A percentile compares a stretch with the other conserved stretches of the same genome.
Evolutionary conservation across 768 basidiomycete genomes (phyloP).

Genomic region (Lentinula sp.): DNA sequence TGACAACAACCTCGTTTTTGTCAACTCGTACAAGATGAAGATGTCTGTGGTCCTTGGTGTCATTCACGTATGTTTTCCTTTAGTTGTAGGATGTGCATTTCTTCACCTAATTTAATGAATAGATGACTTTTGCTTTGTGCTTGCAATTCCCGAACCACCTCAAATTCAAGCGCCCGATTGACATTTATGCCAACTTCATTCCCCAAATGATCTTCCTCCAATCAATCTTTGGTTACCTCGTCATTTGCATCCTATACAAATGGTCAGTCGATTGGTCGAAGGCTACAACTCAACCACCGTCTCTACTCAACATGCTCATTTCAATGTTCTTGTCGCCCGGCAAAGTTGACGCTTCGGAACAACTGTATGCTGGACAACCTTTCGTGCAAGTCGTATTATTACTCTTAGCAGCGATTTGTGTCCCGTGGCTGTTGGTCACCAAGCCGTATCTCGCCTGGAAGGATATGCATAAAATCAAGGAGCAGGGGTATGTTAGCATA

Average conservation of each 20-base stretch:
- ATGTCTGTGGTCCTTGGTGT: conserved; percentile 97
- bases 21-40: conserved; percentile 99
- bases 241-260: conserved; percentile 92
- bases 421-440: conserved; percentile 89
- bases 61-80: conserved; percentile 66
- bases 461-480: conserved; percentile 80
- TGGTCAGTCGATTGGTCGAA: conserved; percentile 92
- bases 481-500: conserved; percentile 68
- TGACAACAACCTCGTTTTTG: conserved; percentile 87
- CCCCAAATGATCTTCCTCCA: conserved; percentile 97
- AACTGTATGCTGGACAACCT: conserved; percentile 86
- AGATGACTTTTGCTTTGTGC: conserved; percentile 99
- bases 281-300: conserved; percentile 68
- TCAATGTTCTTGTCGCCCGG: conserved; percentile 94
- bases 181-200: conserved; percentile 92
- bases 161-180: conserved; percentile 81
- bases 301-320: conserved; percentile 93
- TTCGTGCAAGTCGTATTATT: conserved; percentile 77
- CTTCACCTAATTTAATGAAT: conserved; percentile 5
- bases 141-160: conserved; percentile 94
- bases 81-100: conserved; percentile 2
- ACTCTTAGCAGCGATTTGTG: conserved; percentile 75
- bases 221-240: conserved; percentile 96
- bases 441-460: conserved; percentile 92
- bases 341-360: conserved; percentile 55